Conservation (phyloP, 2,329 filamentous ascomycete species). For the Eutypella sp. region DNA sequence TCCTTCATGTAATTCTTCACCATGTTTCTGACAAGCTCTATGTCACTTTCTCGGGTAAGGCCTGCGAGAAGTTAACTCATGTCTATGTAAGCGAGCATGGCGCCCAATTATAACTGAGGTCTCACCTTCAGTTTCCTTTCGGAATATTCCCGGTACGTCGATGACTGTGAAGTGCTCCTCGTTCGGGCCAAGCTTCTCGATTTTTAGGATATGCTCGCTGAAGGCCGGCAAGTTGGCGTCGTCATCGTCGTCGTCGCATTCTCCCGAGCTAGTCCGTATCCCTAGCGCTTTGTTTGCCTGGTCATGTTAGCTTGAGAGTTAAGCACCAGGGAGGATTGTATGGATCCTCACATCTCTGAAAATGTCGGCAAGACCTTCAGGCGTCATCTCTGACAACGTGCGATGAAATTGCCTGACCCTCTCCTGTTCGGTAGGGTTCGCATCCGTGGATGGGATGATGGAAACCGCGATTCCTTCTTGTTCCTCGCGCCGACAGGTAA, state of each 20-base stretch:
- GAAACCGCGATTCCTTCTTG: constrained; percentile 33
- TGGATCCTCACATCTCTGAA: constrained; percentile 32
- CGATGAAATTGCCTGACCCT: constrained; percentile 24
- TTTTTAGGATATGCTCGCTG: constrained; percentile 40
- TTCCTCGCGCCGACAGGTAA: constrained; percentile 35
- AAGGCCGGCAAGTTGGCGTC: constrained; percentile 28
- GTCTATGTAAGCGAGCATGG: neutral
- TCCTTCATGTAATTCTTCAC: constrained; percentile 42
- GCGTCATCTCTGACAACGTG: constrained; percentile 17
- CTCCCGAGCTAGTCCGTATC: constrained; percentile 28
- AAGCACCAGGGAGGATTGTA: neutral
- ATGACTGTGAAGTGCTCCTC: constrained; percentile 47
- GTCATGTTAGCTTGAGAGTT: neutral
- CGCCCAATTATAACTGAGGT: neutral
- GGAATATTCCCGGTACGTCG: constrained; percentile 51
- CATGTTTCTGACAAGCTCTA: constrained; percentile 40
- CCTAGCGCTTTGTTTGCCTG: constrained; percentile 41
- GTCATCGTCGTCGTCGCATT: constrained; percentile 1
- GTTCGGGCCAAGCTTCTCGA: constrained; percentile 40
- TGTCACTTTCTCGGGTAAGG: constrained; percentile 40
- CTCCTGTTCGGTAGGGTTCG: constrained; percentile 14
- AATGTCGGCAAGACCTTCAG: constrained; percentile 30
- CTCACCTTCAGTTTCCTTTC: constrained; percentile 30
- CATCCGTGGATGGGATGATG: constrained; percentile 32
- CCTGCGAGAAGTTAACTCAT: constrained; percentile 17